Evolutionary conservation across 257 asterid genomes (phyloP).

Genomic region (Salvia splendens): DNA sequence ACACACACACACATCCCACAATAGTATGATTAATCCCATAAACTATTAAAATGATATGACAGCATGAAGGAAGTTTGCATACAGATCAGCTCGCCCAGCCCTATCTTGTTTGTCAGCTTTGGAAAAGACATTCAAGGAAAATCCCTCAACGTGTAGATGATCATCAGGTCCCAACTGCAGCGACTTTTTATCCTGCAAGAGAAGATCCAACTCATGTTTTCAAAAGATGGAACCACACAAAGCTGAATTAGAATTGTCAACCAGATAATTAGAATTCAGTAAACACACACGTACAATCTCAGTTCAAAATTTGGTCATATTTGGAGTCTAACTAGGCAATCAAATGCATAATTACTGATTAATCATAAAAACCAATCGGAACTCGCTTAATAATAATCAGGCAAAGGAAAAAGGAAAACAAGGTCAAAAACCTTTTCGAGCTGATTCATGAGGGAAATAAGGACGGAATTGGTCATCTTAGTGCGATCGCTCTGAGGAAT

Average conservation of each 20-base stretch:
- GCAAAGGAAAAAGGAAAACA: background rate
- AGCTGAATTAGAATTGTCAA: background rate
- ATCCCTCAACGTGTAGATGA: constrained; percentile 81
- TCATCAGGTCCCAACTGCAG: constrained; percentile 81
- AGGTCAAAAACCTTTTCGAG: constrained; percentile 72
- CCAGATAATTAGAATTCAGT: constrained; percentile 1
- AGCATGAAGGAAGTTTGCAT: constrained; percentile 33
- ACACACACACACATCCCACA: background rate
- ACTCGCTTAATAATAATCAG: background rate
- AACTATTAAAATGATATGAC: no score
- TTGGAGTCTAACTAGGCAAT: background rate
- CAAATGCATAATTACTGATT: background rate
- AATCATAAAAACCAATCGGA: background rate
- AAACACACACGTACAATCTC: background rate
- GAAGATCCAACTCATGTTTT: background rate
- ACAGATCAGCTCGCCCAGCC: constrained; percentile 87
- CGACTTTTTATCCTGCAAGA: constrained; percentile 85
- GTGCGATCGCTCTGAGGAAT: constrained; percentile 86
- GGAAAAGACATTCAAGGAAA: constrained; percentile 78
- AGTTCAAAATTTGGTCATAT: background rate
- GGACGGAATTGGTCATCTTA: constrained; percentile 73
- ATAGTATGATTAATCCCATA: constrained; percentile 7
- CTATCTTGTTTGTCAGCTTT: constrained; percentile 98
- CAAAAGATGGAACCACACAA: constrained; percentile 16
- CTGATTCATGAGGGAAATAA: constrained; percentile 83